These are phyloP conservation scores for Cladosporium velox DNA, from an alignment of 2,329 filamentous ascomycete species.

Conservation along the genomic window DNA sequence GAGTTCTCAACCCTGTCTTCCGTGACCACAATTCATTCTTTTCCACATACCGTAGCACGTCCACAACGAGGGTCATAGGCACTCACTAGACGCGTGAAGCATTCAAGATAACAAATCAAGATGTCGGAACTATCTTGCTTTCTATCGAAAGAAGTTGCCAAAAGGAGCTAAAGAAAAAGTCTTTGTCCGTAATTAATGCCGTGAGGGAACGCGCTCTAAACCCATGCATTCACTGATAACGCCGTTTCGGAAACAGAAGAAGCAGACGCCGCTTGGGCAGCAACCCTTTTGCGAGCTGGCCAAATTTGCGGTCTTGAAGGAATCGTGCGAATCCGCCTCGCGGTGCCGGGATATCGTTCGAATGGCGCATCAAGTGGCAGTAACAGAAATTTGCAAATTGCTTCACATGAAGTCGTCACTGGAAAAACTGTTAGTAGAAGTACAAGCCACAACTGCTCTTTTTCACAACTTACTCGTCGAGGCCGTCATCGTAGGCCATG, in stretches of 20 bases:
- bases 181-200: slow-evolving; percentile 18
- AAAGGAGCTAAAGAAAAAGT: neutral
- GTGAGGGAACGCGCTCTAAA: slow-evolving; percentile 20
- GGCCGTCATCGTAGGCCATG: slow-evolving; percentile 74
- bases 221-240: slow-evolving; percentile 16
- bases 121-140: slow-evolving; percentile 5
- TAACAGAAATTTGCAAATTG: slow-evolving; percentile 1
- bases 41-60: neutral
- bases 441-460: neutral
- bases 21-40: neutral
- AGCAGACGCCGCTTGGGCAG: neutral
- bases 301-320: neutral
- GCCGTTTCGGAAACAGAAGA: slow-evolving; percentile 6
- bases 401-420: slow-evolving; percentile 74
- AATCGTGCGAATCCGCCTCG: slow-evolving; percentile 7
- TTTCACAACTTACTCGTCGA: slow-evolving; percentile 72
- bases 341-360: slow-evolving; percentile 4
- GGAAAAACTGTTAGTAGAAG: slow-evolving; percentile 24
- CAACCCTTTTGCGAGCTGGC: neutral
- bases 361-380: slow-evolving; percentile 9
- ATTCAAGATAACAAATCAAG: neutral
- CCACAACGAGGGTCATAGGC: neutral
- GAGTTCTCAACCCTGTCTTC: neutral
- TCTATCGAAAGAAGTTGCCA: slow-evolving; percentile 10
- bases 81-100: neutral